Conservation (phyloP, 192 early-diverging fungal species). For the Obelidium mucronatum region DNA sequence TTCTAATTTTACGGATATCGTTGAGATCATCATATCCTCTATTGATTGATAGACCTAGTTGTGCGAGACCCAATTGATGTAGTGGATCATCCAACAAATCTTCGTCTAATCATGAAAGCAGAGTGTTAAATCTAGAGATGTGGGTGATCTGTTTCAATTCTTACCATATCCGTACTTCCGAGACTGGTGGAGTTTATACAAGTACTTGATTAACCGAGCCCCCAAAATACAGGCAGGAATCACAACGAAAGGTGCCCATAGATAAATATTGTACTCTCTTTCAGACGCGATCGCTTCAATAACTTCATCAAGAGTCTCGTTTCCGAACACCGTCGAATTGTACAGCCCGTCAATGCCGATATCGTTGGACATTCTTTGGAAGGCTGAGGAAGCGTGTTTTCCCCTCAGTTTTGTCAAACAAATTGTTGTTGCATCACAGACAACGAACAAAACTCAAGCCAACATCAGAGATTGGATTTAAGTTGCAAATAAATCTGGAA, state of each 20-base stretch:
- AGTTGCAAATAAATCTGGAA: no score
- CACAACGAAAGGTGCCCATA: conserved; percentile 55
- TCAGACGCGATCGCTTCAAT: neutral
- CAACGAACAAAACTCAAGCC: no score
- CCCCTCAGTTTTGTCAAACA: no score
- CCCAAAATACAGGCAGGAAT: conserved; percentile 54
- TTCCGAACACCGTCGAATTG: neutral
- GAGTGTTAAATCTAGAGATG: neutral
- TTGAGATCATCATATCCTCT: conserved; percentile 53
- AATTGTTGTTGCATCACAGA: no score
- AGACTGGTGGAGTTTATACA: conserved; percentile 55
- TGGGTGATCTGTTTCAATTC: no score
- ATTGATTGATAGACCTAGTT: conserved; percentile 54
- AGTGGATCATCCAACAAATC: conserved; percentile 59
- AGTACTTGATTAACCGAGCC: conserved; percentile 50
- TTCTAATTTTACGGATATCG: conserved; percentile 61
- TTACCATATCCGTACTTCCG: conserved; percentile 58
- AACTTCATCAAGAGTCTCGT: conserved; percentile 13
- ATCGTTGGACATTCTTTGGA: no score
- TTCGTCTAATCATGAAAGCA: conserved; percentile 41
- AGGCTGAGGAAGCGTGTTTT: no score
- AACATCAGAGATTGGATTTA: no score
- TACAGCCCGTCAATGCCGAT: conserved; percentile 1
- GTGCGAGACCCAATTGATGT: conserved; percentile 57
- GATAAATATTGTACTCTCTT: conserved; percentile 44